Base-by-base conservation (phyloP, 306 rosid genomes). In the Fragaria vesca region DNA sequence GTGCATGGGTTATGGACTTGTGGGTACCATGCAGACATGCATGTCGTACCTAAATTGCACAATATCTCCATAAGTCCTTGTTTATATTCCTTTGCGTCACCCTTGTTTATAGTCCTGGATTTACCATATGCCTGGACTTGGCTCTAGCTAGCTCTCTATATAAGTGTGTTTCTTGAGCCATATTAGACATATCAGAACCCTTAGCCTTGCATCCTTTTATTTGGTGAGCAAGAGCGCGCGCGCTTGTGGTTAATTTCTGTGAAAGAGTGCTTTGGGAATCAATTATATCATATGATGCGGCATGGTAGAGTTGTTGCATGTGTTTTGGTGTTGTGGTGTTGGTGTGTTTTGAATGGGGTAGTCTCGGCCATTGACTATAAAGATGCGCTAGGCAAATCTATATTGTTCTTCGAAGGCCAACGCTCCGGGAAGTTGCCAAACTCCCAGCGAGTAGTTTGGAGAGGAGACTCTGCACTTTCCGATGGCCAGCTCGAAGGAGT, bases 321-420 rank as follows among this genome's bases (percentile, higher is more conserved):
- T 42, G 75, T 72, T 40, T 28, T 90, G 70, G 67, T 77, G n/a
- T 60, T 88, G 74, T 85, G 77, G 71, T 75, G 76, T 81, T 85
- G 75, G 71, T 75, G 76, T 81, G 67, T 75, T 36, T 36, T 83
- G 60, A 80, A 81, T 77, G 90, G 81, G 52, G 5, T 50, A 68
- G 79, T 80, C 66, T 34, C 69, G 71, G 83, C 85, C 65, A 69
- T 68, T 62, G 82, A 71, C 47, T 77, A 82, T 3, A 24, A 20
- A 67, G 97, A 90, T 69, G 97, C 94, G 17, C 88, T 94, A 67
- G 84, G 40, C 81, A 90, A 94, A 69, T 89, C 93, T 54, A 85
- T 92, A 48, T 61, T 92, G 81, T 94, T 94, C 88, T 88, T 94
- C 40, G 92, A 92, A 82, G 97, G 97, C 47, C 98, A 92, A 75